Evolutionary conservation across 2,329 filamentous ascomycete genomes (phyloP), one percentile per base, ranked within the genome.

Genomic region (Pseudogymnoascus sp.): DNA sequence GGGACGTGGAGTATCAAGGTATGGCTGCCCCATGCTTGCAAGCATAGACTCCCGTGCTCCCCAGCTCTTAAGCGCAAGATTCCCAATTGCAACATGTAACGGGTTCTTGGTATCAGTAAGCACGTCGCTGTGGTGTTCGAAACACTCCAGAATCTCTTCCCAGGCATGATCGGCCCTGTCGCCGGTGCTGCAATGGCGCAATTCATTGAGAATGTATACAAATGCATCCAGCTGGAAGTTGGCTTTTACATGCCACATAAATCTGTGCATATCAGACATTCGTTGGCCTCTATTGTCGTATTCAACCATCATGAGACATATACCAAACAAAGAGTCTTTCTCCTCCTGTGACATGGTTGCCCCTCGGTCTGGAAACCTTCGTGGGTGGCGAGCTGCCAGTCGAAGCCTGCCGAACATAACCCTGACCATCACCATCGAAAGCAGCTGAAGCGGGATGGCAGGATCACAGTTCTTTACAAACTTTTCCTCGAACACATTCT

Each of bases 391-490:
- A 8, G 69, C 71, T 66, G 72, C 72, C 8, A 74, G 66, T 60
- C 68, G 68, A 65, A 73, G 68, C 8, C 68, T 71, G 42, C 67
- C 68, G 5, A 72, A 67, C 31, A 69, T 67, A 1, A 67, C 68
- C 60, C 66, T 71, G 1, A 68, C 67, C 6, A 71, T 62, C 55
- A 68, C 68, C 25, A 68, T 68, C 1, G 66, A 64, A 4, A 72
- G 27, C 61, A 67, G 31, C 62, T 79, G 77, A 2, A 77, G 59
- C 0, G 77, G 76, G 15, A 74, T 72, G 1, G 73, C 69, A 3
- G 76, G 71, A 65, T 79, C 76, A 64, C 75, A 77, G 61, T 75
- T 75, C 9, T 73, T 68, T 1, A 78, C 64, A 55, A 72, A 79
- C 48, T 74, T 76, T 37, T 74, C 69, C 61, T 79, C 75, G 9